Conservation (phyloP, 192 early-diverging fungal species). For the Haplosporangium gracile region DNA sequence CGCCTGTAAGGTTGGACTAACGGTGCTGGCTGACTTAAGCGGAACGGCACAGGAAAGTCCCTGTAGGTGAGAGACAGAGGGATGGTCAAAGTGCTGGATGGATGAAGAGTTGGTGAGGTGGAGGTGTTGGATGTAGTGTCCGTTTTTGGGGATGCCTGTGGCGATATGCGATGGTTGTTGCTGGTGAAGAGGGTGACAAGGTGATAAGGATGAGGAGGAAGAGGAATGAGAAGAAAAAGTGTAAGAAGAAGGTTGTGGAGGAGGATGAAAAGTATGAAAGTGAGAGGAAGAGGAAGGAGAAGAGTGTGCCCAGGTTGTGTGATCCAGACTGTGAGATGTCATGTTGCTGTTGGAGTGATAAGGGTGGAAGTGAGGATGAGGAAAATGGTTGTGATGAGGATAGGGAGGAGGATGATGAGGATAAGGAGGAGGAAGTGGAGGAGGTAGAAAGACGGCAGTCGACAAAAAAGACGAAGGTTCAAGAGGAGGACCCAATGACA, state of each 20-base stretch:
- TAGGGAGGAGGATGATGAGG: neutral
- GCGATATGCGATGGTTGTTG: neutral
- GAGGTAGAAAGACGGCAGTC: neutral
- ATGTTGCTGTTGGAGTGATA: neutral
- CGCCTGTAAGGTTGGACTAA: neutral
- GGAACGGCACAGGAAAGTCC: constrained; percentile 2
- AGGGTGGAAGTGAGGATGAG: neutral
- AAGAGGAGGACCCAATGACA: neutral
- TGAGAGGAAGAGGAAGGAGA: neutral
- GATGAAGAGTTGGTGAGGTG: neutral
- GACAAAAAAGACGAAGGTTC: neutral
- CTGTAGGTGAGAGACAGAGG: neutral
- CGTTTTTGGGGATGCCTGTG: constrained; percentile 13
- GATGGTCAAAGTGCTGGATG: neutral
- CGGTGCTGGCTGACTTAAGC: neutral
- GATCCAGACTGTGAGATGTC: neutral
- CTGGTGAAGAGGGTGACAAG: neutral
- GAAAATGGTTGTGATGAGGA: neutral
- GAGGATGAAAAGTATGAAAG: neutral
- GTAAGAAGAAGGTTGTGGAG: neutral
- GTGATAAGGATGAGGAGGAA: no score
- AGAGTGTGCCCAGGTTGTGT: neutral
- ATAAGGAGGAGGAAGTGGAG: neutral
- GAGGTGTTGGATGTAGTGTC: constrained; percentile 9
- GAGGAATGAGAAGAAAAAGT: neutral